A percentile compares a stretch with the other conserved stretches of the same genome.
These are phyloP conservation scores for Boletellus deceptivus DNA, from an alignment of 1,284 basidiomycete species.

Conservation along the genomic window DNA sequence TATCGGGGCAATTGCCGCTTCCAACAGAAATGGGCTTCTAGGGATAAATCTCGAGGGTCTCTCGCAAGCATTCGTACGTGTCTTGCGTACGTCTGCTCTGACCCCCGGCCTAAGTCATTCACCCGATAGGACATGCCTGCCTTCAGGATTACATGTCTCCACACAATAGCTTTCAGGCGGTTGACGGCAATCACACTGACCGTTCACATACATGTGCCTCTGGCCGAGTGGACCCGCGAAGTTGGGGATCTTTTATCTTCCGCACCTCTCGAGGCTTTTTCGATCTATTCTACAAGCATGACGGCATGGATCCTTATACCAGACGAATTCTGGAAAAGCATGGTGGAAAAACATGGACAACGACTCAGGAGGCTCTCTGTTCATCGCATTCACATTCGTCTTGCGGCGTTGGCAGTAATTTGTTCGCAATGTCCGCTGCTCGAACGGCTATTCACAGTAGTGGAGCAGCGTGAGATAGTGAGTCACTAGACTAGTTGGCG, in stretches of 20 bases:
- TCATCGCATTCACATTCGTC: conserved; percentile 56
- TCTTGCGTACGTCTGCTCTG: neutral
- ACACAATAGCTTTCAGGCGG: conserved; percentile 37
- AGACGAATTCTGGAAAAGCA: conserved; percentile 47
- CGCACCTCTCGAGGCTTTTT: conserved; percentile 55
- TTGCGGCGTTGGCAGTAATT: conserved; percentile 50
- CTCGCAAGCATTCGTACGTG: conserved; percentile 57
- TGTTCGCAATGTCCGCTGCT: conserved; percentile 52
- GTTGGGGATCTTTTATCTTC: conserved; percentile 45
- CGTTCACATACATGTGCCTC: conserved; percentile 37
- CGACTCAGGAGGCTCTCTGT: conserved; percentile 59
- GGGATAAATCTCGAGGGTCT: conserved; percentile 63
- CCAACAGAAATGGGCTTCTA: conserved; percentile 44
- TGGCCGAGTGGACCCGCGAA: conserved; percentile 43
- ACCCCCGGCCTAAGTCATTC: conserved; percentile 5
- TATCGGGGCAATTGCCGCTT: conserved; percentile 46
- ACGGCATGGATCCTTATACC: conserved; percentile 39
- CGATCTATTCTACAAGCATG: conserved; percentile 55
- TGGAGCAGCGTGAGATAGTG: conserved; percentile 49
- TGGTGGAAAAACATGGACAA: conserved; percentile 49
- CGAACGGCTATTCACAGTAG: conserved; percentile 60
- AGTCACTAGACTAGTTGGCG: conserved; percentile 13
- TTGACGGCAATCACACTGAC: conserved; percentile 62
- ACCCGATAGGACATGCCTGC: conserved; percentile 47
- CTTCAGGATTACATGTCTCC: conserved; percentile 43